These are phyloP conservation scores for Platanthera zijinensis DNA, from an alignment of 106 monocot genomes.

Conservation along the genomic window DNA sequence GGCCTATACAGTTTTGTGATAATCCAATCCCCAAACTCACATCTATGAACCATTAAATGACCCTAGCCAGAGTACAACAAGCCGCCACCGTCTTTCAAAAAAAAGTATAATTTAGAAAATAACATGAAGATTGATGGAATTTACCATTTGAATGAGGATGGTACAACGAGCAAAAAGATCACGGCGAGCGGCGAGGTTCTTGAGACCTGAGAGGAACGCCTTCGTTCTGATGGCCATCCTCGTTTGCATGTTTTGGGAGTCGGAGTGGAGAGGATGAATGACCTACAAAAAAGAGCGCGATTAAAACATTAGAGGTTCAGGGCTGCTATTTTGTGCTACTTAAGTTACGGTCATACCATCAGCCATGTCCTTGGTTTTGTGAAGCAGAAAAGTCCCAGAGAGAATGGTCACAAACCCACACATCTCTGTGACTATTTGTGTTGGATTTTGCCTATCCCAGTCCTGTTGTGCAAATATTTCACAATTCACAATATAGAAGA, in stretches of 20 bases:
- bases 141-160: not conserved
- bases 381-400: slow-evolving; percentile 70
- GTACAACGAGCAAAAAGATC: not conserved
- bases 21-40: not conserved
- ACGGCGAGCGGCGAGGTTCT: slow-evolving; percentile 20
- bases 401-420: slow-evolving; percentile 75
- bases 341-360: slow-evolving; percentile 18
- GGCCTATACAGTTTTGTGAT: not conserved
- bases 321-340: not conserved
- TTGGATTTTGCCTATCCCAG: slow-evolving; percentile 67
- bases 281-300: slow-evolving; percentile 17
- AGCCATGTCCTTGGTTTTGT: slow-evolving; percentile 76
- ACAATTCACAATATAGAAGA: no score
- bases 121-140: slow-evolving; percentile 1
- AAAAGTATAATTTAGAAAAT: not conserved
- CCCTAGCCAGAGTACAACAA: not conserved
- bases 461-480: slow-evolving; percentile 26
- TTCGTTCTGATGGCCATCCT: slow-evolving; percentile 37
- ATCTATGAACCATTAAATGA: not conserved
- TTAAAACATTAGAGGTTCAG: not conserved
- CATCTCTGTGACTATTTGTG: slow-evolving; percentile 71
- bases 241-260: slow-evolving; percentile 35
- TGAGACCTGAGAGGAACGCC: slow-evolving; percentile 54
- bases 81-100: not conserved
- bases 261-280: slow-evolving; percentile 18